These are phyloP conservation scores for Penicillium tannophilum DNA, from an alignment of 495 filamentous ascomycete species.

Conservation along the genomic window DNA sequence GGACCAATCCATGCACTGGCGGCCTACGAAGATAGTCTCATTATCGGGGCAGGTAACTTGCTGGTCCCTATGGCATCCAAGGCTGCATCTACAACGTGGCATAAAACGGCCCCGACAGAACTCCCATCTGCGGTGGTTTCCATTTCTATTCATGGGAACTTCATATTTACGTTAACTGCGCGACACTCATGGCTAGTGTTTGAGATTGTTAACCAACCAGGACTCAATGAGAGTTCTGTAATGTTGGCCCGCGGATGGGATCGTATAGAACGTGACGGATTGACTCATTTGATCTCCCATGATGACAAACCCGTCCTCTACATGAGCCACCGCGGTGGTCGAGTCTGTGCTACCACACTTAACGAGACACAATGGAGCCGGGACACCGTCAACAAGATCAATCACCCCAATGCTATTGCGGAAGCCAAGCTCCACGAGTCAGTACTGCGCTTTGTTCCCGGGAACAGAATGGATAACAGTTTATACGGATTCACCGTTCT, in stretches of 20 bases:
- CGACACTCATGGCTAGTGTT: constrained; percentile 45
- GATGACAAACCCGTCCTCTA: constrained; percentile 22
- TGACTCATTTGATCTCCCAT: constrained; percentile 39
- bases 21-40: constrained; percentile 41
- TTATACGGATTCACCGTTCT: constrained; percentile 64
- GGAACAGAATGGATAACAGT: constrained; percentile 15
- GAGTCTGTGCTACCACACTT: constrained; percentile 31
- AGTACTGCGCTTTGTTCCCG: constrained; percentile 29
- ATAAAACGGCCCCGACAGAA: constrained; percentile 27
- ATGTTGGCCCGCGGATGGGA: constrained; percentile 38
- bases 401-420: neutral
- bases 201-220: constrained; percentile 10
- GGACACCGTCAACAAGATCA: neutral
- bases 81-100: constrained; percentile 35
- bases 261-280: constrained; percentile 36
- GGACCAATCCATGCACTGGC: constrained; percentile 47
- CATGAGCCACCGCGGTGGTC: constrained; percentile 33
- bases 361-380: neutral
- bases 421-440: constrained; percentile 40
- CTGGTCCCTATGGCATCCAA: constrained; percentile 41
- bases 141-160: constrained; percentile 40
- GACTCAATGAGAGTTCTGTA: constrained; percentile 21
- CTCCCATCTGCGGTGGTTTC: constrained; percentile 46
- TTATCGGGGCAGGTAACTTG: constrained; percentile 40
- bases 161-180: constrained; percentile 48